Base-by-base conservation (phyloP, 768 basidiomycete species). In the Trametes cinnabarina region DNA sequence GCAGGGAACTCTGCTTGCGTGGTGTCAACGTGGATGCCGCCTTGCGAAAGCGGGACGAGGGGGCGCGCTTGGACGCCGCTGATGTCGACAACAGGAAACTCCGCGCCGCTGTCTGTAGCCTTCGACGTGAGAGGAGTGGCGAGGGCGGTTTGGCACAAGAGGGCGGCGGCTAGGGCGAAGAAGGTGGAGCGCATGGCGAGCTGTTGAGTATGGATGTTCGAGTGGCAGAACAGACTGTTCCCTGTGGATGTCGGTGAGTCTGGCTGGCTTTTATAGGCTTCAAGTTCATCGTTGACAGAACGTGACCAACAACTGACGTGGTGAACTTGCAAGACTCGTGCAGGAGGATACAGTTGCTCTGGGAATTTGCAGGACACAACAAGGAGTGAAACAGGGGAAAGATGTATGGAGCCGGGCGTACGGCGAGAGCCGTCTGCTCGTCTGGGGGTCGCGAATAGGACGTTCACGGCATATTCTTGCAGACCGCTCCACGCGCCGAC, bases 1-100 rank as follows among this genome's bases (percentile, higher is more conserved):
- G 56, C 56, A n/a, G 40, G 34, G 49, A 51, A 44, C 37, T 50
- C 48, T 11, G 14, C 22, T n/a, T 43, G 44, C 34, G 34, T 34
- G 22, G 30, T 26, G 30, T 43, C 30, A 23, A 42, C 32, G 32
- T 50, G 48, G 32, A 57, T 23, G 10, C 49, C 49, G 40, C 42
- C 34, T 20, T 26, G 28, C 14, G 40, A 32, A 23, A 51, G 48
- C 26, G 56, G 50, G 41, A 46, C 15, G 49, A 51, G 50, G 4
- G 47, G 48, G 32, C 44, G 40, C 23, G 41, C 55, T 4, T 40
- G 25, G 40, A 11, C 39, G 10, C 28, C 10, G 40, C 34, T 40
- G 25, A 51, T 14, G 53, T 55, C 44, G 44, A 34, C 15, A n/a
- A 55, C 53, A 3, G 53, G 53, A 44, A 55, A 55, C 23, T 15